Percentiles rank a stretch among this genome's conserved stretches.
These are phyloP conservation scores for Cladosporium sp. DNA, from an alignment of 2,329 filamentous ascomycete species.

Conservation along the genomic window DNA sequence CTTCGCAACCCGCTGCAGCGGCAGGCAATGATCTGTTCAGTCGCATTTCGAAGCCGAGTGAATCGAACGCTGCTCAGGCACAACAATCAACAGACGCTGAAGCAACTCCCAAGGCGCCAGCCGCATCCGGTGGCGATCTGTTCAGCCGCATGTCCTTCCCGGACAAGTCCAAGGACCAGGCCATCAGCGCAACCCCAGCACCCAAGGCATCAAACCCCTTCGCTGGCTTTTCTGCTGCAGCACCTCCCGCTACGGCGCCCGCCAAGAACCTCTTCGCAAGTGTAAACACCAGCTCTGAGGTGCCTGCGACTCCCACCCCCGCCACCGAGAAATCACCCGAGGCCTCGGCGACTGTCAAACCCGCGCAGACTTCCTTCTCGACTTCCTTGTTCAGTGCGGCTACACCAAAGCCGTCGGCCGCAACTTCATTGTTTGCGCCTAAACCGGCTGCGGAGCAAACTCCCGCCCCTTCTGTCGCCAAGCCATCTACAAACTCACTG, in stretches of 20 bases:
- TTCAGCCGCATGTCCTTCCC: conserved; percentile 10
- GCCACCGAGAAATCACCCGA: not conserved
- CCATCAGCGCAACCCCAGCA: conserved; percentile 8
- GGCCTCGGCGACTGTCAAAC: conserved; percentile 1
- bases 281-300: not conserved
- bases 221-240: conserved; percentile 8
- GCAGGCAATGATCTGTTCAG: conserved; percentile 17
- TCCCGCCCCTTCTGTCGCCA: not conserved
- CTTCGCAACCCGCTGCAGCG: conserved; percentile 6
- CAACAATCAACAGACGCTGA: not conserved
- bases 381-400: conserved; percentile 3
- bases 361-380: not conserved
- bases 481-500: not conserved
- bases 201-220: conserved; percentile 9
- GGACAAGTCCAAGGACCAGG: conserved; percentile 3
- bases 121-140: conserved; percentile 3
- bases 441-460: not conserved
- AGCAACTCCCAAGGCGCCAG: conserved; percentile 7
- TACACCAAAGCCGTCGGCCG: conserved; percentile 12
- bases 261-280: conserved; percentile 11
- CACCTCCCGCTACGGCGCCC: conserved; percentile 10
- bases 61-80: not conserved
- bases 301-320: conserved; percentile 7
- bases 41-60: conserved; percentile 13
- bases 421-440: conserved; percentile 9